Evolutionary conservation across 139 green algal genomes (phyloP).

Genomic region (Raphidocelis subcapitata): DNA sequence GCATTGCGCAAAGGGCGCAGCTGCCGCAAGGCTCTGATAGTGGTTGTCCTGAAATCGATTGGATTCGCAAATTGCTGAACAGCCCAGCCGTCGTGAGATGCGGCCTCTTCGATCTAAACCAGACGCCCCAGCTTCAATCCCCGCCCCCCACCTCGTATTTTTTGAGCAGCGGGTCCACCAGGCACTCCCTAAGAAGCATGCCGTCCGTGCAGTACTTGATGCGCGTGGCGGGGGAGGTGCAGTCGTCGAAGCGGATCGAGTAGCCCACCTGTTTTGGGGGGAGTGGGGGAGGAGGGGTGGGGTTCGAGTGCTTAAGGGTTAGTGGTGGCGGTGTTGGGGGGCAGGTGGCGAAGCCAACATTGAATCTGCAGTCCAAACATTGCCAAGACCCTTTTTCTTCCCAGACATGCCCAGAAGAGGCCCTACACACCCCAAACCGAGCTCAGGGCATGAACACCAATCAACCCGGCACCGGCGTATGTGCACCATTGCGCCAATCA

Average conservation of each 20-base stretch:
- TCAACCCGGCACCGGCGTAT: too few species aligned
- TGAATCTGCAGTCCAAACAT: not conserved
- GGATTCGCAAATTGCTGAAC: not conserved
- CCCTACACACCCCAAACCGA: too few species aligned
- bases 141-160: conserved; percentile 66
- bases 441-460: too few species aligned
- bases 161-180: conserved; percentile 77
- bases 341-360: not conserved
- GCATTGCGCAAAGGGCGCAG: not conserved
- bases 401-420: not conserved
- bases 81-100: not conserved
- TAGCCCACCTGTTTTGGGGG: conserved; percentile 75
- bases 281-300: not conserved
- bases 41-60: not conserved
- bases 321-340: not conserved
- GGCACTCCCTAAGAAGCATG: conserved; percentile 93
- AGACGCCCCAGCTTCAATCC: too few species aligned
- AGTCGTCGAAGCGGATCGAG: conserved; percentile 84
- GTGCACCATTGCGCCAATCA: too few species aligned
- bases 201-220: conserved; percentile 94
- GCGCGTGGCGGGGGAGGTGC: conserved; percentile 46
- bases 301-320: not conserved
- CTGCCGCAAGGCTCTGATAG: not conserved
- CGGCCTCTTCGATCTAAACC: too few species aligned
- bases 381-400: not conserved